Conservation (phyloP, 2,329 filamentous ascomycete species). For the Chaetomiaceae sp. region DNA sequence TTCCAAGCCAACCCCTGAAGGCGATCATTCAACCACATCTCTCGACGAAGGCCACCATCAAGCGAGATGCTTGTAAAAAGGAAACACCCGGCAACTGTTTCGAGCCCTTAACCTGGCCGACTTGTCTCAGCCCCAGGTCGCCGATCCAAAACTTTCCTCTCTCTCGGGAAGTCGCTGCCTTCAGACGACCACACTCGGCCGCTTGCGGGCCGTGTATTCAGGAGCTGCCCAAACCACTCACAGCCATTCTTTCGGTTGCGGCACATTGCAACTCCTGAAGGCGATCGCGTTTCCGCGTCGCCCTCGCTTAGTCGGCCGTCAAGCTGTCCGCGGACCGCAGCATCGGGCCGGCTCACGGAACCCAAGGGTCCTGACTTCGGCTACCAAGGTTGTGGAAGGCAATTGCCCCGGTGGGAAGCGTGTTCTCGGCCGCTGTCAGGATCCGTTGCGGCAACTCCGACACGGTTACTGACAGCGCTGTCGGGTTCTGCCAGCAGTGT, state of each 20-base stretch:
- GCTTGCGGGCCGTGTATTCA: background rate
- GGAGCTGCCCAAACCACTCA: background rate
- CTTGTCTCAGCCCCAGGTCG: conserved; percentile 1
- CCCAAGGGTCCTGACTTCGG: background rate
- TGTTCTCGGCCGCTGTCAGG: too few relatives aligned
- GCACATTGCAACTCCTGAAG: background rate
- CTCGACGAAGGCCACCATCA: background rate
- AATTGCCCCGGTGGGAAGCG: background rate
- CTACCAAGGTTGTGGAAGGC: background rate
- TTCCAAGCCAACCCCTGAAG: background rate
- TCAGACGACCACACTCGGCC: background rate
- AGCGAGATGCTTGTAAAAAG: background rate
- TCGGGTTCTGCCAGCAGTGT: background rate
- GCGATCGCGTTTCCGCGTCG: background rate
- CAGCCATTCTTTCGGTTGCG: background rate
- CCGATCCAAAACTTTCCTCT: background rate
- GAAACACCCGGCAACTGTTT: background rate
- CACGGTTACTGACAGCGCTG: too few relatives aligned
- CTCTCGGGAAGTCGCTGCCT: background rate
- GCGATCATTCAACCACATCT: conserved; percentile 11
- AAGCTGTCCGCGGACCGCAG: background rate
- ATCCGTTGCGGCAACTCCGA: too few relatives aligned
- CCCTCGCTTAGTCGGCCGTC: background rate
- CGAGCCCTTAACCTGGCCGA: background rate
- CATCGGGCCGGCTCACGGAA: background rate